phyloP scores from a whole-genome alignment of 305 asterid species.

The Fraxinus latifolia region DNA sequence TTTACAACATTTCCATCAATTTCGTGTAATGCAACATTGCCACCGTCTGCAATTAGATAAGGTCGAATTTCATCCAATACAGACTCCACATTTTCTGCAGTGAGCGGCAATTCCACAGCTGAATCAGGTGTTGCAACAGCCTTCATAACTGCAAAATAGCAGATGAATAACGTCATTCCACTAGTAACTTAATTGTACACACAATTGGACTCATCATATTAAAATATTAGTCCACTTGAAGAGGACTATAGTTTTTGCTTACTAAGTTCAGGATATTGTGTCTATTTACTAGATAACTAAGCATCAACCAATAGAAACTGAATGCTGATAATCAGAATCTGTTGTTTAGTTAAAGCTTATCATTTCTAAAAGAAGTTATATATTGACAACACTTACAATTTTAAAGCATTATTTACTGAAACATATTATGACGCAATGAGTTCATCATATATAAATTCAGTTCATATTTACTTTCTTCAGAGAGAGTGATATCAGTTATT shows the following conservation, averaged over 20 bases:
- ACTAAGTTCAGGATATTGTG: neutral
- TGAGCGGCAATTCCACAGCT: conserved; percentile 70
- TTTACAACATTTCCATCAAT: conserved; percentile 90
- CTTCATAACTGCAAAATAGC: conserved; percentile 46
- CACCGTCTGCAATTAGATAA: conserved; percentile 92
- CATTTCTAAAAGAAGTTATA: neutral
- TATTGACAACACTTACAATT: neutral
- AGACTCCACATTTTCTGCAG: conserved; percentile 82
- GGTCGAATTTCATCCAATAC: conserved; percentile 95
- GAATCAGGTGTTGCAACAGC: conserved; percentile 80
- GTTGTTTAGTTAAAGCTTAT: neutral
- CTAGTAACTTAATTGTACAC: neutral
- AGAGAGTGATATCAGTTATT: neutral
- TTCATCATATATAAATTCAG: neutral
- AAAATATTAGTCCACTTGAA: neutral
- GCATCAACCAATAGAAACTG: neutral
- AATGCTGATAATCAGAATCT: neutral
- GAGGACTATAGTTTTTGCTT: neutral
- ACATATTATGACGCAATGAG: neutral
- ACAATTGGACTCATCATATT: neutral
- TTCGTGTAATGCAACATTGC: conserved; percentile 91
- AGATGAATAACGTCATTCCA: neutral
- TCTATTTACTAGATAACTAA: neutral
- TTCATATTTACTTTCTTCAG: neutral
- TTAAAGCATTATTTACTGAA: neutral